Evolutionary conservation across 2,329 filamentous ascomycete species (phyloP).

Genomic region (Trichoderma brevicompactum): DNA sequence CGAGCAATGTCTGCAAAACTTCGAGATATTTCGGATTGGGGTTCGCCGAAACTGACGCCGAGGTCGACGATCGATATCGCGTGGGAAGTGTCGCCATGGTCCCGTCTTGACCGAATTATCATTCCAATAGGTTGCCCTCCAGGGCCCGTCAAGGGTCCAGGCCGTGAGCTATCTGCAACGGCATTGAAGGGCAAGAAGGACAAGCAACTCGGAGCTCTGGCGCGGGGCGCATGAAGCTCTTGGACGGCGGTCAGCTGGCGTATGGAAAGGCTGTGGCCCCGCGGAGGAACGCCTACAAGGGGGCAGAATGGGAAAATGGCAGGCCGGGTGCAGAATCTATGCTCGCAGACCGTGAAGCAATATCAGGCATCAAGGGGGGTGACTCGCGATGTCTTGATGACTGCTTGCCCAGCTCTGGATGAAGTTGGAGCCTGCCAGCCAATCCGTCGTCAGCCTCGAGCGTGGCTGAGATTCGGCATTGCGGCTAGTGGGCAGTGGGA

Average conservation of each 20-base stretch:
- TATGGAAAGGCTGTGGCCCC: not conserved
- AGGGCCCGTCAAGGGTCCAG: conserved; percentile 47
- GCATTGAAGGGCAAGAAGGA: conserved; percentile 41
- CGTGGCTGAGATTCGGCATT: conserved; percentile 36
- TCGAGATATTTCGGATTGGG: conserved; percentile 61
- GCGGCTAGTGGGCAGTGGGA: conserved; percentile 16
- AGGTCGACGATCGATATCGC: conserved; percentile 68
- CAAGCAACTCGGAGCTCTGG: conserved; percentile 34
- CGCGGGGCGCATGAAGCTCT: conserved; percentile 36
- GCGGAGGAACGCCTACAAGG: not conserved
- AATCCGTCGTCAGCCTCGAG: conserved; percentile 39
- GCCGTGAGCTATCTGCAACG: conserved; percentile 39
- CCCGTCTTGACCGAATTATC: conserved; percentile 33
- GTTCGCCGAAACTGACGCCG: conserved; percentile 59
- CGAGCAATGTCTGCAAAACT: conserved; percentile 60
- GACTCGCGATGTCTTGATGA: not conserved
- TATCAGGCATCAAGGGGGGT: not conserved
- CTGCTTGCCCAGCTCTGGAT: conserved; percentile 19
- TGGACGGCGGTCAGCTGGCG: conserved; percentile 19
- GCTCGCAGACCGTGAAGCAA: not conserved
- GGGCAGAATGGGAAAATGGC: not conserved
- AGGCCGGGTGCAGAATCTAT: not conserved
- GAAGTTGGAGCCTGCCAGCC: conserved; percentile 38
- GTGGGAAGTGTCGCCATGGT: conserved; percentile 58
- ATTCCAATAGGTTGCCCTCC: conserved; percentile 39